These are phyloP conservation scores for Maudiozyma serrabonitensis DNA, from an alignment of 805 yeast species.

Conservation along the genomic window DNA sequence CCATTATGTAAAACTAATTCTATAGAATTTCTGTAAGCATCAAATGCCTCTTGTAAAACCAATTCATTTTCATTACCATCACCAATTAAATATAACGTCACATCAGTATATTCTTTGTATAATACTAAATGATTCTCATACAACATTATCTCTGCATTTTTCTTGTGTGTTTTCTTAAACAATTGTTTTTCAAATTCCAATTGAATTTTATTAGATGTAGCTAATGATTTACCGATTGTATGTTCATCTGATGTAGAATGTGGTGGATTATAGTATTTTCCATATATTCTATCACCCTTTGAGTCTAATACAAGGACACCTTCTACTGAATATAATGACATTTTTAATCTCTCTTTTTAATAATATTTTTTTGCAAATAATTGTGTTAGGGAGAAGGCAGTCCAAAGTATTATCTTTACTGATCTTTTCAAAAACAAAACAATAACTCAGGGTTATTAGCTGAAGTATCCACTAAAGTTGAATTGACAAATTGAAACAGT, in stretches of 20 bases:
- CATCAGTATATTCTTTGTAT: constrained; percentile 79
- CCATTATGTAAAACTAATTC: constrained; percentile 56
- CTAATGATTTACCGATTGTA: constrained; percentile 2
- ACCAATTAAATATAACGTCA: constrained; percentile 62
- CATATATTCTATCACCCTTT: constrained; percentile 69
- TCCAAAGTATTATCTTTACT: no score
- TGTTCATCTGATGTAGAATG: constrained; percentile 24
- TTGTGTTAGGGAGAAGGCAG: no score
- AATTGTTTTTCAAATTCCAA: constrained; percentile 64
- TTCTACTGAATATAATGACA: constrained; percentile 68
- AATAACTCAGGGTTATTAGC: no score
- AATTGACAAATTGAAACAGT: no score
- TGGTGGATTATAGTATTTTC: constrained; percentile 75
- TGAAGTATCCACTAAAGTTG: no score
- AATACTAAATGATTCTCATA: constrained; percentile 72
- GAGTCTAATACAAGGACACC: constrained; percentile 75
- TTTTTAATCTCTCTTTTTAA: neutral
- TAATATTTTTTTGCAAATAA: no score
- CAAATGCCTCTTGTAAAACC: constrained; percentile 61
- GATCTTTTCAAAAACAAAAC: no score
- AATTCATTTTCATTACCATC: constrained; percentile 75
- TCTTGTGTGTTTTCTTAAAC: constrained; percentile 68
- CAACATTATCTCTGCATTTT: constrained; percentile 69
- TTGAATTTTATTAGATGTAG: constrained; percentile 46
- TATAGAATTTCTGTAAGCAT: constrained; percentile 72